phyloP scores from a whole-genome alignment of 148 eudicot genomes.

The Nyssa sinensis region DNA sequence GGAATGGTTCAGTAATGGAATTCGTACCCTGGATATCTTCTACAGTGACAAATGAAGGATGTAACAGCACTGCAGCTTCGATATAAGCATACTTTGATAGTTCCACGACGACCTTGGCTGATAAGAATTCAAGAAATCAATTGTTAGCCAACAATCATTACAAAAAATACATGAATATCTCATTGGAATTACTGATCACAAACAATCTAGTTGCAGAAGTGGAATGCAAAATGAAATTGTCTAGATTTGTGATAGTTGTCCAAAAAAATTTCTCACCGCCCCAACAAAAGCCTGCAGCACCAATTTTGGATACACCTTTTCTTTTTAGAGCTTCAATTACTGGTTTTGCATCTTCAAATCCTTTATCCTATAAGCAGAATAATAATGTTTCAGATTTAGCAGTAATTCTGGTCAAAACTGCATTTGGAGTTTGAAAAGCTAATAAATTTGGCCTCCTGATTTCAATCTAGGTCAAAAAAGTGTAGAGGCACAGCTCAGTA shows the following conservation, averaged over 20 bases:
- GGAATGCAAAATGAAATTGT: not conserved
- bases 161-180: not conserved
- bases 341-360: constrained; percentile 51
- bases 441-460: not conserved
- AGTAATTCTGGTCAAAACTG: not conserved
- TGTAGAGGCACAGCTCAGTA: not conserved
- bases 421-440: not conserved
- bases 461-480: not conserved
- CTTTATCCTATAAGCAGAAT: constrained; percentile 41
- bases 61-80: constrained; percentile 60
- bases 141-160: not conserved
- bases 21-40: constrained; percentile 60
- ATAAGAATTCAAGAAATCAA: not conserved
- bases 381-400: not conserved
- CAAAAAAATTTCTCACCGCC: constrained; percentile 53
- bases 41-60: constrained; percentile 58
- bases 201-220: not conserved
- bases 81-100: constrained; percentile 45
- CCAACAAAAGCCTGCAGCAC: constrained; percentile 86
- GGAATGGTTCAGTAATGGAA: not conserved
- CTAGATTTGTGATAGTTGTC: not conserved
- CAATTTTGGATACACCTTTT: constrained; percentile 57
- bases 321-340: constrained; percentile 55
- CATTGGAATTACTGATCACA: too few species aligned
- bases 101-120: constrained; percentile 72